Evolutionary conservation across 2,329 filamentous ascomycete species (phyloP).

Genomic region (Tolypocladium tundrense): DNA sequence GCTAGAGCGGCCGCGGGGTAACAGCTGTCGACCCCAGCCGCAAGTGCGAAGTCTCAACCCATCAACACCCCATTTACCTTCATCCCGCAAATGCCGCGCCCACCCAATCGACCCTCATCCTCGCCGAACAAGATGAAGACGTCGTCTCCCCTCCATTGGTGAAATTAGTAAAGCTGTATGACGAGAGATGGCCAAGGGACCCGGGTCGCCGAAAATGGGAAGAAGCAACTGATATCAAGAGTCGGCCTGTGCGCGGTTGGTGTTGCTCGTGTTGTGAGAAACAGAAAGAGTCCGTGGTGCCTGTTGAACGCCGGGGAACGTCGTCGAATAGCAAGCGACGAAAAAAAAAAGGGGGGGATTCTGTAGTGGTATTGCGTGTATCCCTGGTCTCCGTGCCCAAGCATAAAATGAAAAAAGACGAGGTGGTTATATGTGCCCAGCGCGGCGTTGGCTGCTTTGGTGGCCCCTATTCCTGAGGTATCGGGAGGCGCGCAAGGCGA

Average conservation of each 20-base stretch:
- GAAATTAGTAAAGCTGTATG: background rate
- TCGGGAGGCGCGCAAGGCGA: background rate
- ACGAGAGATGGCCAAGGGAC: background rate
- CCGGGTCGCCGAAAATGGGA: background rate
- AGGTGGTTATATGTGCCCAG: background rate
- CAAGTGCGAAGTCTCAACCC: background rate
- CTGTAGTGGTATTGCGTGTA: constrained; percentile 1
- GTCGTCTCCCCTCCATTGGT: background rate
- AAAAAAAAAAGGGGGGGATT: background rate
- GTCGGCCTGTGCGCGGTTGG: background rate
- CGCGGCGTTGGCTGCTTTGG: background rate
- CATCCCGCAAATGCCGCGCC: background rate
- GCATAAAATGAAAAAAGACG: constrained; percentile 1
- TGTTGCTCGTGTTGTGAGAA: background rate
- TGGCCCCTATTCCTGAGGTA: background rate
- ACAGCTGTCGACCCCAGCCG: background rate
- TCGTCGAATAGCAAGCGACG: constrained; percentile 2
- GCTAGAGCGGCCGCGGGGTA: background rate
- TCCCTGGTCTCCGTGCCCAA: constrained; percentile 5
- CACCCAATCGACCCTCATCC: background rate
- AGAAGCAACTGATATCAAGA: background rate
- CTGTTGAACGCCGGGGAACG: constrained; percentile 7
- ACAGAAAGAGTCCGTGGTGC: background rate
- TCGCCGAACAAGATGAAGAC: background rate
- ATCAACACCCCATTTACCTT: background rate